Conservation (phyloP, 192 early-diverging fungal genomes). For the Obelidium mucronatum region DNA sequence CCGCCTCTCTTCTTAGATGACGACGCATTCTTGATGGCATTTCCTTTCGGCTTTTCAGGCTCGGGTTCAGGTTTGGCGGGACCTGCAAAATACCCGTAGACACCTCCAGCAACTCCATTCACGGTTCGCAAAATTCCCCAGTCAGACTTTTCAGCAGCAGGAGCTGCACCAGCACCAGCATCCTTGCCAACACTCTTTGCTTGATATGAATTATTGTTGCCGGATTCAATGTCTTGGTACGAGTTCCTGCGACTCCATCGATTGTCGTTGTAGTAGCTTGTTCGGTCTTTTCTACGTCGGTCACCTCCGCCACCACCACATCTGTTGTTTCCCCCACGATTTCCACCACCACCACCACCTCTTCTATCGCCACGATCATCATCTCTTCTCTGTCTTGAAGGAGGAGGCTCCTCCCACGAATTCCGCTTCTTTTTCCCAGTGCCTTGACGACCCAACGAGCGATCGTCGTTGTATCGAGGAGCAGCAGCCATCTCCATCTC, state of each 20-base stretch:
- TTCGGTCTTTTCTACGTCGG: not conserved
- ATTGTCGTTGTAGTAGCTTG: too few species aligned
- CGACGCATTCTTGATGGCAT: slow-evolving; percentile 25
- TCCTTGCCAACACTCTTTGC: not conserved
- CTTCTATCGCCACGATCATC: not conserved
- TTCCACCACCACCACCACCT: not conserved
- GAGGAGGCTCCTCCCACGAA: not conserved
- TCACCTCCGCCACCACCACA: not conserved
- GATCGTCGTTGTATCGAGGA: not conserved
- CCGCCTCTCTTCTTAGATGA: not conserved
- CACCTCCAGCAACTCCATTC: slow-evolving; percentile 27
- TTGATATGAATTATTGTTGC: not conserved
- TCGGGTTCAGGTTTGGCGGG: not conserved
- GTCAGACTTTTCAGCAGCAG: slow-evolving; percentile 17
- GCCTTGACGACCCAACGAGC: not conserved
- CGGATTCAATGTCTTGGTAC: not conserved
- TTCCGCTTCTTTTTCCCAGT: not conserved
- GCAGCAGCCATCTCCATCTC: not conserved
- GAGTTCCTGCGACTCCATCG: not conserved
- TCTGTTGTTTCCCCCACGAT: not conserved
- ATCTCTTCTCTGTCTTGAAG: not conserved
- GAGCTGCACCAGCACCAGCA: not conserved
- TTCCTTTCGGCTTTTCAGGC: not conserved
- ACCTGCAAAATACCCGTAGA: slow-evolving; percentile 33
- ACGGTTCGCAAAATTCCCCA: slow-evolving; percentile 32